Evolutionary conservation across 1,139 yeast genomes (phyloP).

Genomic region (Blastobotrys capitulatus): DNA sequence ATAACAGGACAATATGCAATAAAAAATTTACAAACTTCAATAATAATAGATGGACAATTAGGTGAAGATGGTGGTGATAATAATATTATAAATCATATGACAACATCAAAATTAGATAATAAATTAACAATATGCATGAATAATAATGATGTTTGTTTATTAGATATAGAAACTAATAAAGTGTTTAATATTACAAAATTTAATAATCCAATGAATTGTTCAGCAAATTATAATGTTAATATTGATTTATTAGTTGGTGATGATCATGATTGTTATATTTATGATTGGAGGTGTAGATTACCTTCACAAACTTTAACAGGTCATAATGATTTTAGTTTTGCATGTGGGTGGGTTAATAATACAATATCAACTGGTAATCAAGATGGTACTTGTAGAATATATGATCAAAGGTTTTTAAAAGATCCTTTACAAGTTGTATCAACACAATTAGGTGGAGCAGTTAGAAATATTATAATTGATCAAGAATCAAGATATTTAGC

Average conservation of each 20-base stretch:
- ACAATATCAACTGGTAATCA: conserved; percentile 54
- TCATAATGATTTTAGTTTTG: conserved; percentile 53
- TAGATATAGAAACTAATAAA: conserved; percentile 35
- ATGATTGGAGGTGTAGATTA: conserved; percentile 39
- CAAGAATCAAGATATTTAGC: conserved; percentile 42
- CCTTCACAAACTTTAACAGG: conserved; percentile 33
- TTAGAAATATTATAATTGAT: conserved; percentile 51
- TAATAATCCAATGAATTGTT: conserved; percentile 51
- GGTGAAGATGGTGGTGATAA: conserved; percentile 34
- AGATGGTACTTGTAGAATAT: conserved; percentile 52
- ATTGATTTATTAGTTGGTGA: conserved; percentile 51
- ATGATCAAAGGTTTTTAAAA: conserved; percentile 42
- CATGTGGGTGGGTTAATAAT: conserved; percentile 56
- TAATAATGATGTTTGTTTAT: conserved; percentile 41
- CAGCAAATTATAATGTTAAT: conserved; percentile 37
- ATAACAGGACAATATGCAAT: conserved; percentile 49
- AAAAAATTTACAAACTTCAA: conserved; percentile 32
- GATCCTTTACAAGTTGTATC: conserved; percentile 38
- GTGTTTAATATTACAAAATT: conserved; percentile 22
- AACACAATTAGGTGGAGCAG: conserved; percentile 38
- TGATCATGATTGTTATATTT: conserved; percentile 38
- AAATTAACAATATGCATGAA: conserved; percentile 43
- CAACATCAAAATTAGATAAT: conserved; percentile 30
- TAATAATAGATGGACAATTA: conserved; percentile 33
- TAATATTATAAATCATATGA: conserved; percentile 53